Conservation (phyloP, 192 early-diverging fungal genomes). For the Coemansia sp. region DNA sequence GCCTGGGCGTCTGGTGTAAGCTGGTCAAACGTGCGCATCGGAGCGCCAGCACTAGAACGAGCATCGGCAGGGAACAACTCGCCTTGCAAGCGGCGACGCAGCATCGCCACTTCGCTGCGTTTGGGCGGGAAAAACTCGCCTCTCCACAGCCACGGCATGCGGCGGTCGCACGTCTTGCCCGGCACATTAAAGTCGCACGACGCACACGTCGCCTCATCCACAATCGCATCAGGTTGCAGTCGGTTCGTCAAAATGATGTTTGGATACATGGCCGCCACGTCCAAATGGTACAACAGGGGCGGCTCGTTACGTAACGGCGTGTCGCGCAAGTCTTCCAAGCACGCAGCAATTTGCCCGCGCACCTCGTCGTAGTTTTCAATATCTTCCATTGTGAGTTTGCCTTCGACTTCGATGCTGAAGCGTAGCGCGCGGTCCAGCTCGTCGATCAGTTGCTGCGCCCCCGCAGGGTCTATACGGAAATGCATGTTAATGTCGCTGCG, state of each 20-base stretch:
- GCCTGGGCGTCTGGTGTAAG: constrained; percentile 67
- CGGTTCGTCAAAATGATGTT: constrained; percentile 99
- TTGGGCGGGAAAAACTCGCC: constrained; percentile 94
- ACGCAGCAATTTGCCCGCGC: constrained; percentile 58
- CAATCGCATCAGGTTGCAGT: constrained; percentile 94
- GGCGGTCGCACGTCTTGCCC: constrained; percentile 84
- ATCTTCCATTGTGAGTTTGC: constrained; percentile 69
- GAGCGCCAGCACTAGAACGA: constrained; percentile 21
- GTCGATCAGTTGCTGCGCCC: constrained; percentile 80
- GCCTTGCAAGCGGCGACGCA: constrained; percentile 75
- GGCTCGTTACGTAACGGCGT: constrained; percentile 70
- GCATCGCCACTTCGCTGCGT: constrained; percentile 87
- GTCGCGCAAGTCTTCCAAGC: constrained; percentile 75
- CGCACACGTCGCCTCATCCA: constrained; percentile 83
- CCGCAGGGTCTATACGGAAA: constrained; percentile 74
- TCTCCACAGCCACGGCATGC: constrained; percentile 97
- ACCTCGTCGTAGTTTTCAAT: constrained; percentile 91
- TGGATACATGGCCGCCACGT: constrained; percentile 99
- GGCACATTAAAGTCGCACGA: constrained; percentile 90
- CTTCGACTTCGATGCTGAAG: constrained; percentile 87
- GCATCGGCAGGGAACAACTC: constrained; percentile 73
- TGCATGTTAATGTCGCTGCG: constrained; percentile 86
- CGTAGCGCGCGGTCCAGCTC: constrained; percentile 86
- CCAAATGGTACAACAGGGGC: constrained; percentile 95
- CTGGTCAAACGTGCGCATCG: constrained; percentile 64